Percentiles rank a stretch among this genome's conserved stretches.
Conservation (phyloP, 371 early-diverging fungal species). For the Apophysomyces elegans region DNA sequence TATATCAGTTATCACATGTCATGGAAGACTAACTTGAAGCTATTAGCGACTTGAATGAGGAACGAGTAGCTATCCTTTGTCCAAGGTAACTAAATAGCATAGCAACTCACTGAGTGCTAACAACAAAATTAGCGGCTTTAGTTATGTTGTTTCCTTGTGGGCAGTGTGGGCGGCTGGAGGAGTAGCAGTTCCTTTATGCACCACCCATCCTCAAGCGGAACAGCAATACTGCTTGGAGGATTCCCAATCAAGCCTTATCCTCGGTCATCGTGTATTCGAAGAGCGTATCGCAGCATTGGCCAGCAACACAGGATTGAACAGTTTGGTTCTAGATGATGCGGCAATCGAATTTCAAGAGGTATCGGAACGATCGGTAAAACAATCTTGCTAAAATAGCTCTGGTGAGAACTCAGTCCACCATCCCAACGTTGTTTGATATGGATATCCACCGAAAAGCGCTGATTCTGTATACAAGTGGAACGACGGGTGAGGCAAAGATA, state of each 20-base stretch:
- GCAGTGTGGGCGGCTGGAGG: conserved; percentile 81
- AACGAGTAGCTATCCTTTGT: conserved; percentile 73
- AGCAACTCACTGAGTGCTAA: background rate
- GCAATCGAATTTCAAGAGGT: background rate
- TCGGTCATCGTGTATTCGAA: conserved; percentile 46
- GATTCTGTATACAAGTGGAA: conserved; percentile 85
- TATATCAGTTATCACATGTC: background rate
- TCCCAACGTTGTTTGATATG: conserved; percentile 25
- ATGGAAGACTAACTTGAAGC: background rate
- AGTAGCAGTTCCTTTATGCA: conserved; percentile 77
- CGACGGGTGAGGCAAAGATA: conserved; percentile 50
- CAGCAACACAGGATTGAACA: background rate
- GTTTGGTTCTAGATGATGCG: conserved; percentile 13
- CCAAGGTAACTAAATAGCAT: conserved; percentile 49
- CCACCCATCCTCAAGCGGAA: conserved; percentile 69
- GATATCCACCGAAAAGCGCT: conserved; percentile 58
- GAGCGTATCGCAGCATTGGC: conserved; percentile 30
- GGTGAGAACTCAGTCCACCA: conserved; percentile 4
- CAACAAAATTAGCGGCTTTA: conserved; percentile 50
- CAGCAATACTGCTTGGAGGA: conserved; percentile 67
- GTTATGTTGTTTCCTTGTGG: conserved; percentile 76
- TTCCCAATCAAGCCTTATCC: conserved; percentile 52
- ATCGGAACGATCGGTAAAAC: conserved; percentile 2
- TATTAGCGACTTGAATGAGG: conserved; percentile 51
- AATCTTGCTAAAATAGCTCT: conserved; percentile 10